Conservation (phyloP, 2,329 filamentous ascomycete species). For the Cladosporium sp. region DNA sequence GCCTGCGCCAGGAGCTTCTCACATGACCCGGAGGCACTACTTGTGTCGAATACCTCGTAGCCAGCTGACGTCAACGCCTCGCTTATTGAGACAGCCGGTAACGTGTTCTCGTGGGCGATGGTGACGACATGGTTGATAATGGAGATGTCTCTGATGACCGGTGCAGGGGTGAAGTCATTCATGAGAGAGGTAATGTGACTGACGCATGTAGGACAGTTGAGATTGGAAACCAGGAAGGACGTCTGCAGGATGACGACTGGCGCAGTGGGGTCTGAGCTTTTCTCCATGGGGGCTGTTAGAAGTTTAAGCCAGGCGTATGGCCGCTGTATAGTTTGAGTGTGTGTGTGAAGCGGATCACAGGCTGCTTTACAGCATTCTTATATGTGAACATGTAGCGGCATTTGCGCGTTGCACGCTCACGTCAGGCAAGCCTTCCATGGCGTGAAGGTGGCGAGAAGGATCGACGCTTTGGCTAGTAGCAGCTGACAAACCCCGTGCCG, state of each 20-base stretch:
- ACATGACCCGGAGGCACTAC: background rate
- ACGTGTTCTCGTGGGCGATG: slow-evolving; percentile 31
- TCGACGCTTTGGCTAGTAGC: background rate
- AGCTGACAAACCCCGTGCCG: background rate
- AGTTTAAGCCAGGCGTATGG: no score
- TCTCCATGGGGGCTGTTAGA: background rate
- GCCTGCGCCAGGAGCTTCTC: slow-evolving; percentile 13
- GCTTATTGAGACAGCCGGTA: background rate
- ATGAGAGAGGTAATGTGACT: slow-evolving; percentile 53
- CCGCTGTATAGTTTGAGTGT: no score
- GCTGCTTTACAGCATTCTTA: background rate
- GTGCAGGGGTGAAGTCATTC: slow-evolving; percentile 41
- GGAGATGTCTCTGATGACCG: slow-evolving; percentile 58
- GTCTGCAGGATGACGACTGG: slow-evolving; percentile 29
- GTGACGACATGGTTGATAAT: slow-evolving; percentile 65
- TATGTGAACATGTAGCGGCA: no score
- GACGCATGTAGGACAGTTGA: slow-evolving; percentile 74
- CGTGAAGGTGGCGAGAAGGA: background rate
- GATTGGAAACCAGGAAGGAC: slow-evolving; percentile 62
- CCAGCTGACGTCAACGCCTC: slow-evolving; percentile 42
- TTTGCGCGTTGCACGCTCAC: background rate
- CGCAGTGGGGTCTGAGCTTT: background rate
- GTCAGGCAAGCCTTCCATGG: background rate
- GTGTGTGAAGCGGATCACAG: background rate
- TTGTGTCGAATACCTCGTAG: slow-evolving; percentile 13